A percentile compares a stretch with the other conserved stretches of the same genome.
phyloP scores from a whole-genome alignment of 2,329 filamentous ascomycete species.

The Penicillium sp. region DNA sequence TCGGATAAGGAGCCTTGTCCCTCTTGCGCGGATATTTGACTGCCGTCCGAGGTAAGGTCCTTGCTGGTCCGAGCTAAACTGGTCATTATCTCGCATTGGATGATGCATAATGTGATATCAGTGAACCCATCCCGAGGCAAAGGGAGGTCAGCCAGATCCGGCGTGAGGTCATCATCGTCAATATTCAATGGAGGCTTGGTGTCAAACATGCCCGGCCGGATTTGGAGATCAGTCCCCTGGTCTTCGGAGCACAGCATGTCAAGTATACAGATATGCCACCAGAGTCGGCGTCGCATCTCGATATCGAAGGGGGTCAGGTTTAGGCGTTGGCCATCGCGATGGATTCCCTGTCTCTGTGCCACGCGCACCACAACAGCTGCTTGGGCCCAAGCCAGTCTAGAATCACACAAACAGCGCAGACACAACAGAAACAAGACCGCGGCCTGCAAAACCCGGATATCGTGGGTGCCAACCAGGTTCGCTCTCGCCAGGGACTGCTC shows the following conservation, averaged over 20 bases:
- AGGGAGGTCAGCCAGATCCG: slow-evolving; percentile 13
- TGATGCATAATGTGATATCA: slow-evolving; percentile 26
- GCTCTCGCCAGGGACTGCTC: slow-evolving; percentile 13
- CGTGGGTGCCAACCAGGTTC: slow-evolving; percentile 12
- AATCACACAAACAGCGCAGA: slow-evolving; percentile 7
- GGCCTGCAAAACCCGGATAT: slow-evolving; percentile 17
- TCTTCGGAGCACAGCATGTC: slow-evolving; percentile 31
- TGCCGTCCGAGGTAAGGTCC: not conserved
- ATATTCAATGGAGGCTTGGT: slow-evolving; percentile 27
- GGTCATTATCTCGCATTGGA: slow-evolving; percentile 19
- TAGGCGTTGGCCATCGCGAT: slow-evolving; percentile 9
- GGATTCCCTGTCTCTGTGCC: slow-evolving; percentile 9
- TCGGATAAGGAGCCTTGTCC: slow-evolving; percentile 25
- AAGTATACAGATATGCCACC: slow-evolving; percentile 31
- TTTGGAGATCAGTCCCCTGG: slow-evolving; percentile 26
- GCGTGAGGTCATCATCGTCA: slow-evolving; percentile 22
- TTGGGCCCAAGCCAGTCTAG: slow-evolving; percentile 4
- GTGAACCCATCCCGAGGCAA: slow-evolving; percentile 15
- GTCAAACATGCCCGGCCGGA: slow-evolving; percentile 24
- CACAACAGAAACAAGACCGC: slow-evolving; percentile 19
- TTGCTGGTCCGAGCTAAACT: slow-evolving; percentile 11
- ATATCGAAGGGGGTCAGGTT: slow-evolving; percentile 16
- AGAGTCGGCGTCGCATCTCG: slow-evolving; percentile 30
- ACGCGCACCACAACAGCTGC: slow-evolving; percentile 12
- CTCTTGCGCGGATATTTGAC: not conserved